Conservation (phyloP, 768 basidiomycete genomes). For the Paxillus rubicundulus region DNA sequence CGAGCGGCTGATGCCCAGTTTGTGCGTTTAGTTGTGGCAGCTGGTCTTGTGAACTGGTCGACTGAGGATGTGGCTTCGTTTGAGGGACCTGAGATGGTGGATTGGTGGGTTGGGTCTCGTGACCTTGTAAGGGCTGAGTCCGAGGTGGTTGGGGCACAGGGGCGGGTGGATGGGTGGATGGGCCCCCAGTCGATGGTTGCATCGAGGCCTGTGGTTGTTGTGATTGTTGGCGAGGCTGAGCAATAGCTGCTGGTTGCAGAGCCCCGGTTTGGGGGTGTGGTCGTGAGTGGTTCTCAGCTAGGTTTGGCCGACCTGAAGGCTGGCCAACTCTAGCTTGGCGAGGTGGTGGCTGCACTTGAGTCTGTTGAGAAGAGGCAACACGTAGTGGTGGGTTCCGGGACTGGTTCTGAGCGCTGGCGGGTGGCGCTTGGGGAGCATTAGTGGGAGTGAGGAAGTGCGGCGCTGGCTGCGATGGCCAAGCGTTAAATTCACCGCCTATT, state of each 20-base stretch:
- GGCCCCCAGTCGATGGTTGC: background rate
- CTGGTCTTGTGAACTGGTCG: slow-evolving; percentile 7
- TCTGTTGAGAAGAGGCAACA: background rate
- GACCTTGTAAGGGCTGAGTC: background rate
- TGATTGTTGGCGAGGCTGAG: background rate
- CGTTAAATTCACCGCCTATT: background rate
- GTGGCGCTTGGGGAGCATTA: background rate
- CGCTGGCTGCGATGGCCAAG: background rate
- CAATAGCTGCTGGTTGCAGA: background rate
- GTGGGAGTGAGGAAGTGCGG: slow-evolving; percentile 1
- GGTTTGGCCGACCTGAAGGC: background rate
- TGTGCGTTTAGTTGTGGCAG: background rate
- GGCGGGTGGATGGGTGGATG: background rate
- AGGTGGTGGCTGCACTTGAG: slow-evolving; percentile 1
- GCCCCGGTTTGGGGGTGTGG: background rate
- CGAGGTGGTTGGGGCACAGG: background rate
- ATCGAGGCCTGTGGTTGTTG: background rate
- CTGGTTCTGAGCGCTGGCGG: slow-evolving; percentile 1
- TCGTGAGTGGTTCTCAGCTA: slow-evolving; percentile 1
- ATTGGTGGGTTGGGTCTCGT: background rate
- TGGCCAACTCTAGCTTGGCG: background rate
- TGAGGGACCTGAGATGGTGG: background rate
- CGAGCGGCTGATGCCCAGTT: too few relatives aligned
- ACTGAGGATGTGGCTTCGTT: background rate
- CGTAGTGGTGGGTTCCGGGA: background rate